phyloP scores from a whole-genome alignment of 1,284 basidiomycete genomes.

The Pascua guehoae region DNA sequence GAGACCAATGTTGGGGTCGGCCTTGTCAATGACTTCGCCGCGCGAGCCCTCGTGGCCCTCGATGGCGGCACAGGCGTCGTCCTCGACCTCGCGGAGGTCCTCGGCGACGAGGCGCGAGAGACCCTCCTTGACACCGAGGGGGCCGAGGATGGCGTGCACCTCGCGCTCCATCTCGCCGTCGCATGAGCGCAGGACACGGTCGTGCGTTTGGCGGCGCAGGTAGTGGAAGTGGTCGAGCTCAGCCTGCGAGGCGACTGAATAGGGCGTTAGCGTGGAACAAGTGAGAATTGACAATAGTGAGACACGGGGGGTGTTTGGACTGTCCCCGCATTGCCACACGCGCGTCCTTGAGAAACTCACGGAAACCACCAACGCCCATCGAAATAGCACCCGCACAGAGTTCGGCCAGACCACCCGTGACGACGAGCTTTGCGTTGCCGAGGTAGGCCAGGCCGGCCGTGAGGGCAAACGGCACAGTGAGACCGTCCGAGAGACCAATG shows the following conservation, averaged over 20 bases:
- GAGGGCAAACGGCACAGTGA: conserved; percentile 88
- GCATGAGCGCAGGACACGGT: conserved; percentile 82
- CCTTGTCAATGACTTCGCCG: conserved; percentile 55
- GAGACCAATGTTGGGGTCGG: conserved; percentile 61
- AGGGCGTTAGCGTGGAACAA: not conserved
- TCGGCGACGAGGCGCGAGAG: conserved; percentile 75
- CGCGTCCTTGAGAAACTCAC: conserved; percentile 17
- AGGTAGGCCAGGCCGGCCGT: conserved; percentile 80
- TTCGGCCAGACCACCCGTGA: conserved; percentile 85
- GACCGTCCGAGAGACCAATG: conserved; percentile 92
- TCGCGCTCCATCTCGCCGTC: conserved; percentile 94
- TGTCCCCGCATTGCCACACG: not conserved
- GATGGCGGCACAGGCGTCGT: conserved; percentile 30
- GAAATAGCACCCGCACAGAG: conserved; percentile 88
- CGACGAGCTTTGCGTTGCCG: conserved; percentile 80
- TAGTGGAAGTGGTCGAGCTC: conserved; percentile 92
- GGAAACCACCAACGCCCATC: conserved; percentile 97
- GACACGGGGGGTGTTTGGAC: not conserved
- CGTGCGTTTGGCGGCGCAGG: conserved; percentile 66
- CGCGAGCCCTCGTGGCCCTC: conserved; percentile 43
- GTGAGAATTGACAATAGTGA: not conserved
- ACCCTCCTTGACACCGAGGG: conserved; percentile 79
- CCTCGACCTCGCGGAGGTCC: conserved; percentile 66
- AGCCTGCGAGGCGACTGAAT: conserved; percentile 75
- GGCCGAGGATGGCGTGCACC: conserved; percentile 79